Conservation (phyloP, 2,329 filamentous ascomycete genomes). For the Sphaerulina vaccinii region DNA sequence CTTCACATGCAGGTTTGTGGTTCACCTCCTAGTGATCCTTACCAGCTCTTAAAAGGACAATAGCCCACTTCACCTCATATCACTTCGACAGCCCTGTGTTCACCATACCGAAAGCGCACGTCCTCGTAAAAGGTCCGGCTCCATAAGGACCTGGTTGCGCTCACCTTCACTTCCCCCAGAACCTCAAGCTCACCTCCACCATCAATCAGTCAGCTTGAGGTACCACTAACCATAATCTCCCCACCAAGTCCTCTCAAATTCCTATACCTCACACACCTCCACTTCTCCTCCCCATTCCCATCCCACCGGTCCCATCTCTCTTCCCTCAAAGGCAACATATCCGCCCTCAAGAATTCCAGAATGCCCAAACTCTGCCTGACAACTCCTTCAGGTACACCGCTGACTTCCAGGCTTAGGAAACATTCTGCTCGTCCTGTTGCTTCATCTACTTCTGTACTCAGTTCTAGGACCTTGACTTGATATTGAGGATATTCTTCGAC, state of each 20-base stretch:
- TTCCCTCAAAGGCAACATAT: not conserved
- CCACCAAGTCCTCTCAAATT: constrained; percentile 8
- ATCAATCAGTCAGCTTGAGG: not conserved
- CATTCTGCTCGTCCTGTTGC: constrained; percentile 6
- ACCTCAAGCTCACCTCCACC: too few relatives aligned
- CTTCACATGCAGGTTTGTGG: too few relatives aligned
- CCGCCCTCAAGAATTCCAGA: constrained; percentile 5
- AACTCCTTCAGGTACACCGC: constrained; percentile 7
- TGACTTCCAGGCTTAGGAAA: constrained; percentile 3
- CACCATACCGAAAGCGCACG: too few relatives aligned
- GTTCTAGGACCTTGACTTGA: constrained; percentile 2
- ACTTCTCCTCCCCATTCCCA: not conserved
- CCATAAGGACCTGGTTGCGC: too few relatives aligned
- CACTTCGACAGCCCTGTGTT: too few relatives aligned
- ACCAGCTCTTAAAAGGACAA: too few relatives aligned
- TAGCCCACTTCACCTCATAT: too few relatives aligned
- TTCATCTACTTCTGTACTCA: constrained; percentile 13
- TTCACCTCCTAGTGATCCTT: too few relatives aligned
- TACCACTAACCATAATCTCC: constrained; percentile 1
- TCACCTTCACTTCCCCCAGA: too few relatives aligned
- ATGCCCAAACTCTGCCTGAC: constrained; percentile 10
- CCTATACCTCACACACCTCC: constrained; percentile 8
- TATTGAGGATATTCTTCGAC: constrained; percentile 1
- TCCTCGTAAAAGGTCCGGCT: too few relatives aligned
- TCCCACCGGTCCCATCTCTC: not conserved